Conservation (phyloP, 352 stramenopile species). For the Elongisporangium anandrum region DNA sequence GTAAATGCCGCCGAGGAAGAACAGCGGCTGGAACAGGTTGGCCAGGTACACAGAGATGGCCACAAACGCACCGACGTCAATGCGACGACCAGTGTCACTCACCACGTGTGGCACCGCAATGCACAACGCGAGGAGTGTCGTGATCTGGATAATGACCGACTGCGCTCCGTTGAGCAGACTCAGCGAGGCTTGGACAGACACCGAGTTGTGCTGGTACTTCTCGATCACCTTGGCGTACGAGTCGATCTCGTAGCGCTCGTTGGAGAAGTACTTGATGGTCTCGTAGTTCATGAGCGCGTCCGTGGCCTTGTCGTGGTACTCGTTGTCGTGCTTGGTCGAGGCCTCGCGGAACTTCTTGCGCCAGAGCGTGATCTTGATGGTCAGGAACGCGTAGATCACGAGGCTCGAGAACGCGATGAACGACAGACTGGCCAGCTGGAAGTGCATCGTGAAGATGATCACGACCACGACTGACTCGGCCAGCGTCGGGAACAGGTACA, state of each 20-base stretch:
- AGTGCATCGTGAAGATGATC: conserved; percentile 90
- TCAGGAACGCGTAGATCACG: conserved; percentile 94
- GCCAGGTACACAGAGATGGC: conserved; percentile 95
- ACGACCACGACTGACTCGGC: conserved; percentile 94
- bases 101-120: conserved; percentile 72
- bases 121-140: conserved; percentile 54
- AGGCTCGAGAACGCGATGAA: conserved; percentile 94
- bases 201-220: conserved; percentile 91
- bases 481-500: conserved; percentile 94
- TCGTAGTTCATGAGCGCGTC: conserved; percentile 98
- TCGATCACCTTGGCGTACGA: conserved; percentile 90
- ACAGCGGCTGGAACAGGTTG: conserved; percentile 96
- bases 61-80: conserved; percentile 95
- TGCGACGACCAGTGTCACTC: conserved; percentile 51
- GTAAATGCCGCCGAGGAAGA: conserved; percentile 93
- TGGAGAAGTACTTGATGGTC: conserved; percentile 98
- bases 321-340: conserved; percentile 94
- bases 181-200: conserved; percentile 93
- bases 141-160: conserved; percentile 78
- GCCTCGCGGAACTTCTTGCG: conserved; percentile 96
- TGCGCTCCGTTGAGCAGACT: conserved; percentile 95
- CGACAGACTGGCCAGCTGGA: conserved; percentile 89
- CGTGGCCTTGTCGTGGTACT: conserved; percentile 96
- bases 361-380: conserved; percentile 96
- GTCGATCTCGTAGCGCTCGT: conserved; percentile 91